phyloP scores from a whole-genome alignment of 352 stramenopile genomes.

The Discostella stelligera region DNA sequence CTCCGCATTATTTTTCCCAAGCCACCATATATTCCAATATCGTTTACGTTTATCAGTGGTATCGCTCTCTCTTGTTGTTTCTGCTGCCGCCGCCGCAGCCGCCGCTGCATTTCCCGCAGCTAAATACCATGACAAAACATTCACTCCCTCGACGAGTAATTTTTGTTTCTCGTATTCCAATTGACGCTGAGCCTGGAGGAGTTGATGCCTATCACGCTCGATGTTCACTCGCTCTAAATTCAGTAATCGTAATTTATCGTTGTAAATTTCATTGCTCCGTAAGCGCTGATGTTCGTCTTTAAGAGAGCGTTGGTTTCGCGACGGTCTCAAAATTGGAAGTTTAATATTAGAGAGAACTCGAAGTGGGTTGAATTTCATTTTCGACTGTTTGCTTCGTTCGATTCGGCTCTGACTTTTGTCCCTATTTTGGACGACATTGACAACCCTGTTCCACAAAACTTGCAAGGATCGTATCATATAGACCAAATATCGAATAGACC shows the following conservation, averaged over 20 bases:
- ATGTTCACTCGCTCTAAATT: slow-evolving; percentile 42
- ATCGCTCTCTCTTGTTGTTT: slow-evolving; percentile 1
- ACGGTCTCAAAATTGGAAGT: slow-evolving; percentile 1
- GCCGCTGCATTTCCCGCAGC: slow-evolving; percentile 17
- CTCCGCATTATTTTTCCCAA: slow-evolving; percentile 5
- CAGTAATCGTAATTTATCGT: slow-evolving; percentile 40
- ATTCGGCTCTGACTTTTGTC: not conserved
- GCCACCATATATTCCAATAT: not conserved
- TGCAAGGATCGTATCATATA: slow-evolving; percentile 38
- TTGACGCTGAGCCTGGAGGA: slow-evolving; percentile 17
- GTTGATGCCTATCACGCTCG: slow-evolving; percentile 22
- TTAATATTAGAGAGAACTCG: slow-evolving; percentile 22
- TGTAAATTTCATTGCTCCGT: slow-evolving; percentile 21
- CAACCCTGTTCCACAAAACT: slow-evolving; percentile 23
- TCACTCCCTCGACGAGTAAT: slow-evolving; percentile 38
- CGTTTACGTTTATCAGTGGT: not conserved
- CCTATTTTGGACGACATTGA: slow-evolving; percentile 6
- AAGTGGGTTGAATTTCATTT: slow-evolving; percentile 34
- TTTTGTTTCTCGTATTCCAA: slow-evolving; percentile 40
- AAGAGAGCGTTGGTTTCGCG: slow-evolving; percentile 13
- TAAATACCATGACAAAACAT: slow-evolving; percentile 44
- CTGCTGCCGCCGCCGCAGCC: not conserved
- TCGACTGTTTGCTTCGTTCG: slow-evolving; percentile 5
- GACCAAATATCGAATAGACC: slow-evolving; percentile 40
- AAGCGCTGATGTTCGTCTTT: slow-evolving; percentile 25